Conservation (phyloP, 495 filamentous ascomycete species). For the Ramalina intermedia region DNA sequence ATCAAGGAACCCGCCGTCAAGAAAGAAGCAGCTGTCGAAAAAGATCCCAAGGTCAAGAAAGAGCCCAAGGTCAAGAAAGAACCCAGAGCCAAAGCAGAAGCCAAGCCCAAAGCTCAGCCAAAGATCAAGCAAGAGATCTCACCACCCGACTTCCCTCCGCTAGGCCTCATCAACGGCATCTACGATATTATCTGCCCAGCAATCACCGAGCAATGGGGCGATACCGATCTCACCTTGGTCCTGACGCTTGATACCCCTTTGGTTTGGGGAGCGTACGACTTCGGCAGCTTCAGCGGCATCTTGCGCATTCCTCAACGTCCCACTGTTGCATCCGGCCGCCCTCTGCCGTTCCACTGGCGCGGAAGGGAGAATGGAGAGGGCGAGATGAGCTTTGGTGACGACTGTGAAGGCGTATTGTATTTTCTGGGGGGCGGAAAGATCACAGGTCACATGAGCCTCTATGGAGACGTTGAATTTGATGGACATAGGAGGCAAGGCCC, state of each 20-base stretch:
- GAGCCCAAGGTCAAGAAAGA: slow-evolving; percentile 10
- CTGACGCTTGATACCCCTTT: slow-evolving; percentile 12
- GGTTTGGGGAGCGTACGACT: slow-evolving; percentile 17
- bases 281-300: slow-evolving; percentile 15
- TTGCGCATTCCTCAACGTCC: slow-evolving; percentile 8
- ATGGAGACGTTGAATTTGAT: slow-evolving; percentile 5
- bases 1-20: slow-evolving; percentile 2
- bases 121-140: slow-evolving; percentile 6
- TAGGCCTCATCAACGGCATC: slow-evolving; percentile 32
- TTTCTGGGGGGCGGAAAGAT: slow-evolving; percentile 9
- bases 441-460: slow-evolving; percentile 6
- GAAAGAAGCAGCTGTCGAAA: not conserved
- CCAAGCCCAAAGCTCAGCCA: slow-evolving; percentile 11
- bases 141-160: not conserved
- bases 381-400: slow-evolving; percentile 9
- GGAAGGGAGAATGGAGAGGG: slow-evolving; percentile 12
- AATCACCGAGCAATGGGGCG: slow-evolving; percentile 5
- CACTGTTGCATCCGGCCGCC: not conserved
- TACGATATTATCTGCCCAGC: slow-evolving; percentile 23
- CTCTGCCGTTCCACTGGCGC: slow-evolving; percentile 8
- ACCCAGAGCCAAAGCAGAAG: slow-evolving; percentile 8
- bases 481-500: not conserved
- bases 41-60: slow-evolving; percentile 2
- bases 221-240: slow-evolving; percentile 2
- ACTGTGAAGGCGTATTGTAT: not conserved